Evolutionary conservation across 78 protist species (phyloP), one percentile per base, ranked within the genome.

Genomic region (Dictyostelium purpureum): DNA sequence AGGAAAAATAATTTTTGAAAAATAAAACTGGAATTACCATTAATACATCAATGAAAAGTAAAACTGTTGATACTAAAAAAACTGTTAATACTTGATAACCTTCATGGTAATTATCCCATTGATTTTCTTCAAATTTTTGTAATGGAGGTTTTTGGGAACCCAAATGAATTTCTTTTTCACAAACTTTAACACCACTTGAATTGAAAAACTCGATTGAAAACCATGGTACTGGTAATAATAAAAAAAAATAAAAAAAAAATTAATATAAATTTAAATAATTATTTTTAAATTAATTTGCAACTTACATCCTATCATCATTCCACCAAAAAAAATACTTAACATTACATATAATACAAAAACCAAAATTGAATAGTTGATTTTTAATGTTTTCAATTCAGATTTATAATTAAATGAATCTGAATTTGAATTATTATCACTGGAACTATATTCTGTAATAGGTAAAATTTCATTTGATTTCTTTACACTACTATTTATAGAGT

Each of bases 281-380:
- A 56, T 56, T 9, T 12, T 24, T 56, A 7, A 56, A 26, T 56
- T 4, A 51, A 51, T 51, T 24, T n/a, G 2, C 19, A 9, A 56
- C 65, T 56, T 56, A 56, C 65, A 56, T 24, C 67, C 67, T 57
- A 57, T 26, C 67, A 57, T 57, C 67, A 57, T 57, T n/a, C 67
- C 67, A 57, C 67, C 67, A 57, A 57, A 57, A 19, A 57, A 57
- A 9, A 57, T 57, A 57, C 67, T 57, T 16, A 26, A 2, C 38
- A 57, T 28, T 4, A 26, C 67, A 57, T 57, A 57, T 4, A 57
- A 57, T n/a, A 57, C 26, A 57, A 57, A 57, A 24, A 57, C 67
- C 9, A 11, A 57, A 26, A 57, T 57, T 26, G 6, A 24, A 9
- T 57, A 57, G 12, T 57, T 57, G 1, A 9, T 57, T 57, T 28